These are phyloP conservation scores for Zygnema circumcarinatum DNA, from an alignment of 139 green algal genomes.

Conservation along the genomic window DNA sequence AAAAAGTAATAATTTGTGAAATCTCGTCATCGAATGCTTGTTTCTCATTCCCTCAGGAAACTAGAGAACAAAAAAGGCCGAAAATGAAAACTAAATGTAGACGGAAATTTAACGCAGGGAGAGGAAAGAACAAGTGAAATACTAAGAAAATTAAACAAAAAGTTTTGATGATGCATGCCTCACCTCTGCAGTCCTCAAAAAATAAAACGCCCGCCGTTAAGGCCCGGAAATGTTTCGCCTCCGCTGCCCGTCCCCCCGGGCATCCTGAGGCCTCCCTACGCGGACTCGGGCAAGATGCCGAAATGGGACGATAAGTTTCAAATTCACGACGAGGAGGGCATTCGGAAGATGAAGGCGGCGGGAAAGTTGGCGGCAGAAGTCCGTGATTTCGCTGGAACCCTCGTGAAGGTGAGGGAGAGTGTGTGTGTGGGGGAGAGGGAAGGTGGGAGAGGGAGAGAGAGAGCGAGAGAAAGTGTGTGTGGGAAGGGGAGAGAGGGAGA, in stretches of 20 bases:
- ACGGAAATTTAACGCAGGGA: no score
- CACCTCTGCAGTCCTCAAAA: neutral
- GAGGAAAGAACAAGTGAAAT: no score
- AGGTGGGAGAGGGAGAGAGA: no score
- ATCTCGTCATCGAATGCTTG: no score
- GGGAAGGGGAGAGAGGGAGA: no score
- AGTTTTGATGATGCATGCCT: neutral
- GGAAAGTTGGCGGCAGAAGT: conserved; percentile 87
- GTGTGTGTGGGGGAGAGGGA: no score
- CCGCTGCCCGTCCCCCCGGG: conserved; percentile 38
- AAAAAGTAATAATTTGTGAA: no score
- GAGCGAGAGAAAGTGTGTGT: no score
- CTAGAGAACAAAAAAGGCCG: no score
- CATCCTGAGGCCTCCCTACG: conserved; percentile 55
- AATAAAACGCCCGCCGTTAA: conserved; percentile 22
- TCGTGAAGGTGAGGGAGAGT: conserved; percentile 67
- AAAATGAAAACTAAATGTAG: neutral
- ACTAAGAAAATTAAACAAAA: no score
- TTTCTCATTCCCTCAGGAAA: no score
- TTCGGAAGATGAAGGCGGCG: conserved; percentile 80
- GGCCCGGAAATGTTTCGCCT: conserved; percentile 51
- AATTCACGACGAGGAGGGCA: conserved; percentile 53
- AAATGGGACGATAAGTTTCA: conserved; percentile 21
- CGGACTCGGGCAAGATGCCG: conserved; percentile 33
- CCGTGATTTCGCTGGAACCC: conserved; percentile 75